A percentile compares a stretch with the other conserved stretches of the same genome.
These are phyloP conservation scores for Ceriops zippeliana DNA, from an alignment of 345 rosid genomes.

Conservation along the genomic window DNA sequence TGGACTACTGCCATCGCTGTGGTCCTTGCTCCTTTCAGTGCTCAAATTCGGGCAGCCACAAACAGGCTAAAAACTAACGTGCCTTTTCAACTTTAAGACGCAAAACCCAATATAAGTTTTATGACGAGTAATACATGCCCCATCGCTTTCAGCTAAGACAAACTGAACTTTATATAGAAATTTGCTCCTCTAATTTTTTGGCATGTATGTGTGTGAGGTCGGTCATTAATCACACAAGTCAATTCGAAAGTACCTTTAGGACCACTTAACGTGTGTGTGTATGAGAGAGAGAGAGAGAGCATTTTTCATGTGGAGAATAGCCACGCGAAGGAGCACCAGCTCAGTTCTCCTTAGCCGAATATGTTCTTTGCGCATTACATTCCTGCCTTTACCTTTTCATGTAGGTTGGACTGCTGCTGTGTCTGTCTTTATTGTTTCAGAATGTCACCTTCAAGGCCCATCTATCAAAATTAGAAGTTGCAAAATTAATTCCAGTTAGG, in stretches of 20 bases:
- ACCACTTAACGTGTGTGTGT: background rate
- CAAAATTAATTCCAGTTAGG: too few species aligned
- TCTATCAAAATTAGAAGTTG: too few species aligned
- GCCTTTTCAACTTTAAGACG: too few species aligned
- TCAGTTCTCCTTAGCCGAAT: background rate
- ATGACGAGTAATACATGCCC: conserved; percentile 1
- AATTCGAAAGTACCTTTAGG: background rate
- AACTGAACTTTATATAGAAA: background rate
- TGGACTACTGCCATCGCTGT: background rate
- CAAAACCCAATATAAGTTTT: too few species aligned
- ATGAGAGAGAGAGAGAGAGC: background rate
- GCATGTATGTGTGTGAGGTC: too few species aligned
- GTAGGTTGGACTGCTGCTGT: too few species aligned
- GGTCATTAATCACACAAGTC: background rate
- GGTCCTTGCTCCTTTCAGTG: background rate
- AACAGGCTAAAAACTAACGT: too few species aligned
- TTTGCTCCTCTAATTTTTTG: too few species aligned
- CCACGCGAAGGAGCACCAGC: too few species aligned
- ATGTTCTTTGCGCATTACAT: too few species aligned
- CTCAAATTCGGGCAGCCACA: background rate
- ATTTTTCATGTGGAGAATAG: background rate
- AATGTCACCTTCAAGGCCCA: too few species aligned
- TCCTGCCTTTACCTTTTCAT: background rate
- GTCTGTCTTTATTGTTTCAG: too few species aligned
- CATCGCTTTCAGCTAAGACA: conserved; percentile 8